phyloP scores from a whole-genome alignment of 2,329 filamentous ascomycete genomes.

The Claviceps lovelessii region DNA sequence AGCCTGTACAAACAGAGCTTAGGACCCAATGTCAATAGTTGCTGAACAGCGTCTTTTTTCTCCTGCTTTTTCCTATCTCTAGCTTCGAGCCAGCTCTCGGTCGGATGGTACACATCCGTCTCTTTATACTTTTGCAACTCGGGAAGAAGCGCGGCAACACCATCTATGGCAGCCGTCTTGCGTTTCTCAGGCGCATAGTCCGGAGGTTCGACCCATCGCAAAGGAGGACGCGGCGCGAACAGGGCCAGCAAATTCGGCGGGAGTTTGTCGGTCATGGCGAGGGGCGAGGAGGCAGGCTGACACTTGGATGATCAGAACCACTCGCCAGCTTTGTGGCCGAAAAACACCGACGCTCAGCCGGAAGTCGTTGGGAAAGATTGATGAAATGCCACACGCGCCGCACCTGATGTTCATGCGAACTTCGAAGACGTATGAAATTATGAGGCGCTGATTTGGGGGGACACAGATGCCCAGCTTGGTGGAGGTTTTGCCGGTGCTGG shows the following conservation, averaged over 20 bases:
- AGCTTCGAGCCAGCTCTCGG: conserved; percentile 83
- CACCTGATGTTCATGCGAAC: conserved; percentile 1
- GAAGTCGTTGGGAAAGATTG: not conserved
- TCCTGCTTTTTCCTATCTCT: conserved; percentile 74
- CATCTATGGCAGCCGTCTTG: conserved; percentile 56
- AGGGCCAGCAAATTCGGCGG: conserved; percentile 84
- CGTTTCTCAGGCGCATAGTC: conserved; percentile 76
- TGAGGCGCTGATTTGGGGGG: conserved; percentile 5
- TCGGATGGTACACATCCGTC: conserved; percentile 61
- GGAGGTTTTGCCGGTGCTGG: conserved; percentile 11
- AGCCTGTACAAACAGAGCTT: conserved; percentile 39
- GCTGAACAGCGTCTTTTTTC: conserved; percentile 55
- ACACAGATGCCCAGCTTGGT: not conserved
- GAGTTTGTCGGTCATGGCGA: conserved; percentile 83
- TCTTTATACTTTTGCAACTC: conserved; percentile 65
- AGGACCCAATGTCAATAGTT: conserved; percentile 47
- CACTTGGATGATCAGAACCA: not conserved
- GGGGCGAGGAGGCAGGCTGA: not conserved
- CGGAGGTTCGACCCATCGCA: conserved; percentile 73
- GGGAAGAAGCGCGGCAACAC: conserved; percentile 61
- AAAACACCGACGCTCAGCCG: not conserved
- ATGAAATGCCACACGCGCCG: conserved; percentile 7
- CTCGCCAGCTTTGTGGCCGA: not conserved
- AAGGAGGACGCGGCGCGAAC: conserved; percentile 83
- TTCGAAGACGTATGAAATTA: conserved; percentile 8